Percentiles rank a stretch among this genome's conserved stretches.
Evolutionary conservation across 139 green algal genomes (phyloP).

Genomic region (Chlorella sp.): DNA sequence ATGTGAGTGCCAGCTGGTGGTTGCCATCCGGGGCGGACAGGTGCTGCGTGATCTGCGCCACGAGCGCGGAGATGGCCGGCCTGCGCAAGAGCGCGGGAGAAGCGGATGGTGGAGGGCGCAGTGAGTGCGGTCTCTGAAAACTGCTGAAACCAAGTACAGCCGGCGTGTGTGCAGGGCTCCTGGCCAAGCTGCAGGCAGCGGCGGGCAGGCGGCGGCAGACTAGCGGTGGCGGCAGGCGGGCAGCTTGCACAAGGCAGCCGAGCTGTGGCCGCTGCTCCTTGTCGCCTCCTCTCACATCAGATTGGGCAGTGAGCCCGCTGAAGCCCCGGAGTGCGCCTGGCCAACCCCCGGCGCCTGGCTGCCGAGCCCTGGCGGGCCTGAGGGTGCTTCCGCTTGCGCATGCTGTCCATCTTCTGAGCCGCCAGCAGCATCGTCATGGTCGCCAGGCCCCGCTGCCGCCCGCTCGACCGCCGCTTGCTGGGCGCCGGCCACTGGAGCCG

Average conservation of each 20-base stretch:
- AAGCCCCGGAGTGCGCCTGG: background rate
- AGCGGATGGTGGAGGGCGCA: background rate
- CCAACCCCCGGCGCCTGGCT: background rate
- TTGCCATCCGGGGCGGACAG: slow-evolving; percentile 28
- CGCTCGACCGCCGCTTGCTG: no score
- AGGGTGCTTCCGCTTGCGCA: no score
- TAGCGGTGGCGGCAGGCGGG: background rate
- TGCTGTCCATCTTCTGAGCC: no score
- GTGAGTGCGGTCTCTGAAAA: no score
- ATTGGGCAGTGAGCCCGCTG: background rate
- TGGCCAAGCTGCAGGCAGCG: background rate
- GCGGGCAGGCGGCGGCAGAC: background rate
- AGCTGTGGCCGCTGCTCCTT: background rate
- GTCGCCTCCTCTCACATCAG: background rate
- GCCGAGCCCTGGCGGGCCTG: no score
- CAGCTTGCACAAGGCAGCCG: background rate
- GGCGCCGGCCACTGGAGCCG: no score
- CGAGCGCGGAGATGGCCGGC: slow-evolving; percentile 27
- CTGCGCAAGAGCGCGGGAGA: background rate
- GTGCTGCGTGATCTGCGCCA: slow-evolving; percentile 34
- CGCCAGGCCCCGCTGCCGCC: no score
- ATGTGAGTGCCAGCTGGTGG: slow-evolving; percentile 31
- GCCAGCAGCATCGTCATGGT: no score
- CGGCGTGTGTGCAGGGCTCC: background rate
- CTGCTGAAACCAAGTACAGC: no score